phyloP scores from a whole-genome alignment of 2,329 filamentous ascomycete genomes.

The Zopfia rhizophila region DNA sequence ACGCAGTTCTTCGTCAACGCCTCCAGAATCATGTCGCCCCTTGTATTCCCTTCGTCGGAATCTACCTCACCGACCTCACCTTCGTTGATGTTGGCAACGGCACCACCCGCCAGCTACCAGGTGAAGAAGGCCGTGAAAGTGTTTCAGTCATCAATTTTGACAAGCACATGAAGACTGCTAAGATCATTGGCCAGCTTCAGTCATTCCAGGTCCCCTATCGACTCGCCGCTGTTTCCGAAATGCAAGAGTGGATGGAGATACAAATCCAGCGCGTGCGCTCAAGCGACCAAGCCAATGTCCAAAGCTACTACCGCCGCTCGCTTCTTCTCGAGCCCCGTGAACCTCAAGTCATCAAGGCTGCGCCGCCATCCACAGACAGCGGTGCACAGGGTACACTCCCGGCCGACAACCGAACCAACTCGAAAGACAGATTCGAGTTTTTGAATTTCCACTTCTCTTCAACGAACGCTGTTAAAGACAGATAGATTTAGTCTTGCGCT shows the following conservation, averaged over 20 bases:
- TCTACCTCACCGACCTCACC: slow-evolving; percentile 94
- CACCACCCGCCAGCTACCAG: slow-evolving; percentile 79
- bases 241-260: slow-evolving; percentile 91
- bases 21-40: slow-evolving; percentile 89
- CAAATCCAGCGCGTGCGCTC: slow-evolving; percentile 81
- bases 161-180: slow-evolving; percentile 93
- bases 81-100: slow-evolving; percentile 97
- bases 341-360: slow-evolving; percentile 37
- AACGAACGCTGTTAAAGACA: slow-evolving; percentile 40
- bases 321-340: slow-evolving; percentile 83
- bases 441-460: slow-evolving; percentile 50
- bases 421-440: slow-evolving; percentile 51
- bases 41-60: slow-evolving; percentile 94
- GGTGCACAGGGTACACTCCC: slow-evolving; percentile 36
- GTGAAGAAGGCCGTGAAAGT: slow-evolving; percentile 65
- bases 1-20: slow-evolving; percentile 83
- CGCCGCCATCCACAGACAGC: slow-evolving; percentile 37
- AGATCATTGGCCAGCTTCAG: slow-evolving; percentile 95
- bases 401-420: slow-evolving; percentile 40
- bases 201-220: slow-evolving; percentile 95
- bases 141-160: slow-evolving; percentile 95
- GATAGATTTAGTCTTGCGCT: slow-evolving; percentile 37
- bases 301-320: slow-evolving; percentile 82
- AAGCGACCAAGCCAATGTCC: slow-evolving; percentile 69
- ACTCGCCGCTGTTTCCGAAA: slow-evolving; percentile 81